Percentiles rank a stretch among this genome's conserved stretches.
Conservation (phyloP, 139 green algal species). For the Edaphochlamys debaryana region DNA sequence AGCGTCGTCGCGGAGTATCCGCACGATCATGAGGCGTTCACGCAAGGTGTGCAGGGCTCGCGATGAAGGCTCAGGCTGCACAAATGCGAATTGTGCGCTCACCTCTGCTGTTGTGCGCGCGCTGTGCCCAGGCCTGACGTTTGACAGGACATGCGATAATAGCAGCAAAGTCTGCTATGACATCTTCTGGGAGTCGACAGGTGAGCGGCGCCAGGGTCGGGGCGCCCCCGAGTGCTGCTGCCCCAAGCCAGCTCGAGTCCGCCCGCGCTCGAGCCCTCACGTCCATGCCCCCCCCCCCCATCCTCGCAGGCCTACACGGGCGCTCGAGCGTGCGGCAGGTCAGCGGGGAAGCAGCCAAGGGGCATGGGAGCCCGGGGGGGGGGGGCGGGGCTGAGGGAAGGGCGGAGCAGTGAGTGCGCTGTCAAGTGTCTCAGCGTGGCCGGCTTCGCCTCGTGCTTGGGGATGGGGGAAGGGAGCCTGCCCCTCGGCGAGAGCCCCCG, state of each 20-base stretch:
- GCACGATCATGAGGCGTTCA: constrained; percentile 86
- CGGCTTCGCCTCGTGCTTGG: no score
- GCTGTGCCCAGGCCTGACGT: constrained; percentile 68
- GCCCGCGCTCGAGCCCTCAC: not conserved
- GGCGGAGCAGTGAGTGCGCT: no score
- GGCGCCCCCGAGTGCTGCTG: not conserved
- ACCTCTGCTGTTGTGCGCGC: not conserved
- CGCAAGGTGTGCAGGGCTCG: constrained; percentile 66
- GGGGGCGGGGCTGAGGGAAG: no score
- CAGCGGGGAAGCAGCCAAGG: no score
- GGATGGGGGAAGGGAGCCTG: no score
- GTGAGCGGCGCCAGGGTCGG: constrained; percentile 15
- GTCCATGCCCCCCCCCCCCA: no score
- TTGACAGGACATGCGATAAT: constrained; percentile 65
- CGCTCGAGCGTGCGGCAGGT: constrained; percentile 71
- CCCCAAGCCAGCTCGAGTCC: not conserved
- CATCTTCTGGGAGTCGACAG: constrained; percentile 87
- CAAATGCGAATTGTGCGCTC: no score
- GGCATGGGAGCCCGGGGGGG: no score
- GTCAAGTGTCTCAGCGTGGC: no score
- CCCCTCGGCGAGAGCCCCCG: no score
- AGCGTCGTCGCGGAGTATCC: constrained; percentile 69
- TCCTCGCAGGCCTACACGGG: constrained; percentile 73
- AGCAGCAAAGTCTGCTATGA: constrained; percentile 57
- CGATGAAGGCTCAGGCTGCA: no score